Evolutionary conservation across 768 basidiomycete species (phyloP).

Genomic region (Leucosporidium scottii): DNA sequence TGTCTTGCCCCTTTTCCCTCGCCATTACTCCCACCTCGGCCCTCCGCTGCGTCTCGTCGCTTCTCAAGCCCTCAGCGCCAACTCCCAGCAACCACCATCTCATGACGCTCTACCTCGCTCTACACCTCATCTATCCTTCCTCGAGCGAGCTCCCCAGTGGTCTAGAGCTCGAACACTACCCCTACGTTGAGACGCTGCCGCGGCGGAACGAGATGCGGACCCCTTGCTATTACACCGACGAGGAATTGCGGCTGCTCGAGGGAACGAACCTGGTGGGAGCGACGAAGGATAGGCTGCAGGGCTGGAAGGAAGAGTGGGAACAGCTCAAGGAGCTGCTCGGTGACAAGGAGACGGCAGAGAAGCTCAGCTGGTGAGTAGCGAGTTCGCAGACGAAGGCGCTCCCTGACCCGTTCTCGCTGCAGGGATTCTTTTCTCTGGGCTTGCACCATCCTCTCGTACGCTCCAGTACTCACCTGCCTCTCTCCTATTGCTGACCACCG

Average conservation of each 20-base stretch:
- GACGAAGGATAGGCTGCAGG: conserved; percentile 56
- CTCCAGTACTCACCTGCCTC: not conserved
- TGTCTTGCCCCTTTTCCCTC: conserved; percentile 41
- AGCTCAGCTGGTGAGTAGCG: conserved; percentile 61
- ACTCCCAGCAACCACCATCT: conserved; percentile 31
- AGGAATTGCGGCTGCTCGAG: conserved; percentile 59
- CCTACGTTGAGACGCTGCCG: conserved; percentile 68
- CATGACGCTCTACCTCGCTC: conserved; percentile 38
- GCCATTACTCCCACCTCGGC: conserved; percentile 40
- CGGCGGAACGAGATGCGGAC: conserved; percentile 54
- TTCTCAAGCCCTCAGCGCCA: not conserved
- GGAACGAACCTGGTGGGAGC: conserved; percentile 80
- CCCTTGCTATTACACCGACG: conserved; percentile 60
- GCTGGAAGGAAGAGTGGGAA: conserved; percentile 60
- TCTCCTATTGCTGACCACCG: conserved; percentile 15
- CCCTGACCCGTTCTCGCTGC: not conserved
- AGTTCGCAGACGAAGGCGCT: not conserved
- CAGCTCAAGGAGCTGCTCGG: conserved; percentile 50
- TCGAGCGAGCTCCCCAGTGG: not conserved
- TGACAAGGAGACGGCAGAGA: conserved; percentile 40
- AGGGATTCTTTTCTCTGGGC: conserved; percentile 36
- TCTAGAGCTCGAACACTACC: conserved; percentile 41
- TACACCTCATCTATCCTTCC: conserved; percentile 36
- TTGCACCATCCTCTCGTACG: conserved; percentile 24
- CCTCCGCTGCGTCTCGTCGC: not conserved